These are phyloP conservation scores for Populus nigra DNA, from an alignment of 345 rosid species.

Conservation along the genomic window DNA sequence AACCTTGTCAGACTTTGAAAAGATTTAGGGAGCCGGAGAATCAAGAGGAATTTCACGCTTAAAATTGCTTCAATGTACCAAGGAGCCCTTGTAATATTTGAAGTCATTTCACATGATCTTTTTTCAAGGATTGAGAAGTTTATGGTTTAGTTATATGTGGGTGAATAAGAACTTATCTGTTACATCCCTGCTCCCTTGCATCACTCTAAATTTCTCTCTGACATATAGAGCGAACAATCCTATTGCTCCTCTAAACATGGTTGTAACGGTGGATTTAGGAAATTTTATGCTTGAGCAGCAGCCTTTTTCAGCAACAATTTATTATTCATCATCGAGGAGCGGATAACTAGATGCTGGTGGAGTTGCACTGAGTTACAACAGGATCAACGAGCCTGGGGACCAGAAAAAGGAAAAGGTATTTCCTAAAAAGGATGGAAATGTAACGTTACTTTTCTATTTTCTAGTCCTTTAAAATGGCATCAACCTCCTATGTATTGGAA, in stretches of 20 bases:
- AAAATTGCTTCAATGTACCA: too few species aligned
- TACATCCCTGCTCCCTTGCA: too few species aligned
- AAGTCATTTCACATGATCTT: too few species aligned
- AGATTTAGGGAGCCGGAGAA: neutral
- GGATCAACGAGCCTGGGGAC: conserved; percentile 10
- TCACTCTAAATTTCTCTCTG: too few species aligned
- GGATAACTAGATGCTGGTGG: neutral
- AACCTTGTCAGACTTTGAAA: neutral
- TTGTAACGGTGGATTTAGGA: neutral
- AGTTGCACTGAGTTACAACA: conserved; percentile 4
- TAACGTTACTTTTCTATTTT: neutral
- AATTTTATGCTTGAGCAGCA: neutral
- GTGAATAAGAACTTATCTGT: too few species aligned
- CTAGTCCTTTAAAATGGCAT: neutral
- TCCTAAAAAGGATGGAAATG: conserved; percentile 15
- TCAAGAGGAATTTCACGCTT: too few species aligned
- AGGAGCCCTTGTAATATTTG: too few species aligned
- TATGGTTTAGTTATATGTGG: too few species aligned
- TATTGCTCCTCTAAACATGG: neutral
- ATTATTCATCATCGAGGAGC: neutral
- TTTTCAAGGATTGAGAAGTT: too few species aligned
- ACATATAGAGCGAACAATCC: too few species aligned
- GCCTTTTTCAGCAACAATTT: neutral
- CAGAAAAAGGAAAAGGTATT: conserved; percentile 11
- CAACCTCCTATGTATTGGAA: neutral